phyloP scores from a whole-genome alignment of 495 filamentous ascomycete genomes.

The Xylaria bambusicola region DNA sequence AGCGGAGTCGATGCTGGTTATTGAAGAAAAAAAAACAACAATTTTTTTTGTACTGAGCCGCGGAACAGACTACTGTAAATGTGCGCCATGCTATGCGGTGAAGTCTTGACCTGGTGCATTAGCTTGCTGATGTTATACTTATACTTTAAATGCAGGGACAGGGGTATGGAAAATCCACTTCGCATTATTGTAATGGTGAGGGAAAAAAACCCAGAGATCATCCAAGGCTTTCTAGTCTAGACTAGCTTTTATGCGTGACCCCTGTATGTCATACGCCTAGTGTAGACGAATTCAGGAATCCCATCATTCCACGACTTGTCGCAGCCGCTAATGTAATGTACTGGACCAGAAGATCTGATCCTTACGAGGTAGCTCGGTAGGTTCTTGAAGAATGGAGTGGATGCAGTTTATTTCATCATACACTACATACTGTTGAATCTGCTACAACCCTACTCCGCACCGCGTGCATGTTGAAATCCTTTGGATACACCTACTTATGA shows the following conservation, averaged over 20 bases:
- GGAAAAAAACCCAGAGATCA: too few species aligned
- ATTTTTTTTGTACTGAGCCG: background rate
- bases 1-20: too few species aligned
- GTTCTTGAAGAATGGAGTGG: background rate
- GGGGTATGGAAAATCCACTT: background rate
- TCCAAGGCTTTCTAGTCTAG: too few species aligned
- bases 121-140: background rate
- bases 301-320: background rate
- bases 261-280: constrained; percentile 14
- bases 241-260: constrained; percentile 5
- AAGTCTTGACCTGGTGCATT: background rate
- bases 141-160: constrained; percentile 3
- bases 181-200: background rate
- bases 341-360: too few species aligned
- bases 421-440: too few species aligned
- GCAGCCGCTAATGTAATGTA: too few species aligned
- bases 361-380: too few species aligned
- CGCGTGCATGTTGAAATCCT: background rate
- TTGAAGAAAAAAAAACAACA: too few species aligned
- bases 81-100: constrained; percentile 1
- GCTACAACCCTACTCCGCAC: background rate
- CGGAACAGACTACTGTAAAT: too few species aligned
- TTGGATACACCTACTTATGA: background rate
- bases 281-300: constrained; percentile 3
- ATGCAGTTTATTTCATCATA: background rate